Evolutionary conservation across 306 rosid genomes (phyloP).

Genomic region (Lagenaria siceraria): DNA sequence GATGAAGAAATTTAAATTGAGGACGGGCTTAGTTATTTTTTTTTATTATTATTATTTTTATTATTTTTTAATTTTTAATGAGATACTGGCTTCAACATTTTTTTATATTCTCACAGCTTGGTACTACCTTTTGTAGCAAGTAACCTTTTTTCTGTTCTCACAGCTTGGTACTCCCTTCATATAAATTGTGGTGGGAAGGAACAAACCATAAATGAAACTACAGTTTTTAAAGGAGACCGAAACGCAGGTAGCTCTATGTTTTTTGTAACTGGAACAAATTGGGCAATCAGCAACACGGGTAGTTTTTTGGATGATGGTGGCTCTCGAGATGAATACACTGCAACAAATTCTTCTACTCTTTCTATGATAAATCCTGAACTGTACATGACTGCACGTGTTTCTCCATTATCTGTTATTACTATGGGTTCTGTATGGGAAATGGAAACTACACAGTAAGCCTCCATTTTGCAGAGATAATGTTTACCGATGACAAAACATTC

Average conservation of each 20-base stretch:
- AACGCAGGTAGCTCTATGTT: slow-evolving; percentile 15
- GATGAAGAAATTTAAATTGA: not conserved
- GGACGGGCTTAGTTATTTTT: not conserved
- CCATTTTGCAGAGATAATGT: slow-evolving; percentile 26
- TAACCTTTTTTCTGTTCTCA: not conserved
- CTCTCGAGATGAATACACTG: not conserved
- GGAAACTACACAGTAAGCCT: slow-evolving; percentile 24
- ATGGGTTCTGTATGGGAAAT: slow-evolving; percentile 21
- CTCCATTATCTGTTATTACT: slow-evolving; percentile 32
- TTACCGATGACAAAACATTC: slow-evolving; percentile 6
- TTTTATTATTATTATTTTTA: too few relatives aligned
- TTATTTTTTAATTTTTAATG: too few relatives aligned
- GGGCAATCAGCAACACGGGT: slow-evolving; percentile 50
- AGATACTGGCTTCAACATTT: too few relatives aligned
- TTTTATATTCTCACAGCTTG: too few relatives aligned
- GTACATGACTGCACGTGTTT: slow-evolving; percentile 26
- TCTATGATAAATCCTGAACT: slow-evolving; percentile 20
- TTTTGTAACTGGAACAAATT: slow-evolving; percentile 13
- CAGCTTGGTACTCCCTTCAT: slow-evolving; percentile 35
- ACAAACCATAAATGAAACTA: slow-evolving; percentile 6
- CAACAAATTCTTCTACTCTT: slow-evolving; percentile 19
- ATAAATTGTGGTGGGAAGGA: slow-evolving; percentile 50
- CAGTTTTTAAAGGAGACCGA: slow-evolving; percentile 28
- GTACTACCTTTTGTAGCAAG: not conserved
- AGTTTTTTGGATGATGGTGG: slow-evolving; percentile 22